These are phyloP conservation scores for Rhodamnia rubescens DNA, from an alignment of 345 rosid species.

Conservation along the genomic window DNA sequence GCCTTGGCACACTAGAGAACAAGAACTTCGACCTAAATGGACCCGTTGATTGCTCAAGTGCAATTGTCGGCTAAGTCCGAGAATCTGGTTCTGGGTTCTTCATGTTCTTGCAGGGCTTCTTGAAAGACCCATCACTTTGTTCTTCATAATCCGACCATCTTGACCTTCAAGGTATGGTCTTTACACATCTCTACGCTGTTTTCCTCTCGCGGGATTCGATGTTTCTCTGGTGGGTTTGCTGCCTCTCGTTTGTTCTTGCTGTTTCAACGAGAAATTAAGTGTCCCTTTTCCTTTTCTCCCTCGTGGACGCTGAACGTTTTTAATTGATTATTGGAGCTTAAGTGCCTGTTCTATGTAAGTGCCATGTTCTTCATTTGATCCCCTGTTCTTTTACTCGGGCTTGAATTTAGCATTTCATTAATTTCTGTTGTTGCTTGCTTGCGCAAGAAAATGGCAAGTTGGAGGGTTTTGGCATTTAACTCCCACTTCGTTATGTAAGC, in stretches of 20 bases:
- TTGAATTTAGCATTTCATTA: neutral
- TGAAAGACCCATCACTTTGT: neutral
- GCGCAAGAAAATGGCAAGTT: neutral
- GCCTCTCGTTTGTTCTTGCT: neutral
- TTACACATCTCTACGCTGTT: neutral
- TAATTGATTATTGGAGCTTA: neutral
- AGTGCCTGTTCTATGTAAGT: neutral
- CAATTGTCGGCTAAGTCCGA: neutral
- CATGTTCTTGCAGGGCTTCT: neutral
- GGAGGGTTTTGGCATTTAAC: neutral
- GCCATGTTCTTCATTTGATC: neutral
- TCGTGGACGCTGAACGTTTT: neutral
- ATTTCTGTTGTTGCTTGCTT: neutral
- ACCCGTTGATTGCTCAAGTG: neutral
- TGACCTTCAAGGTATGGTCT: neutral
- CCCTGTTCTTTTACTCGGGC: neutral
- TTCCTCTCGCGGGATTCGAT: neutral
- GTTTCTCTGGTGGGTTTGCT: neutral
- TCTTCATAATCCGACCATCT: neutral
- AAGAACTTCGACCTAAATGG: neutral
- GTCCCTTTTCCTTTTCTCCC: neutral
- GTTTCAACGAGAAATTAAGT: neutral
- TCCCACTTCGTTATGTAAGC: neutral
- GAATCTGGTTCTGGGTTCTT: neutral
- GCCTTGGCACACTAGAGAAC: neutral